Evolutionary conservation across 2,329 filamentous ascomycete genomes (phyloP).

Genomic region (Aspergillus eucalypticola): DNA sequence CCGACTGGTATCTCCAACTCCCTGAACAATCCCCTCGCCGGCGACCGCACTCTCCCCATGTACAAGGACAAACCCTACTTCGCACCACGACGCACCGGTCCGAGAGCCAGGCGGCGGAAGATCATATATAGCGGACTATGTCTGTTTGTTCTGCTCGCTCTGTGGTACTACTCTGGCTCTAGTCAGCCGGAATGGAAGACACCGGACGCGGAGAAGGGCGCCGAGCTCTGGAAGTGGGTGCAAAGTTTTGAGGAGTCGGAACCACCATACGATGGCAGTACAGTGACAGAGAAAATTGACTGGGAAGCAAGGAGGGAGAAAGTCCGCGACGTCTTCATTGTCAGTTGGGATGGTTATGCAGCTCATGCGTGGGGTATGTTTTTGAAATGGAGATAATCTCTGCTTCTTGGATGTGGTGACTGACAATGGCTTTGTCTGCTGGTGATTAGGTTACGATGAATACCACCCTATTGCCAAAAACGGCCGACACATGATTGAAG

Average conservation of each 20-base stretch:
- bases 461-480: constrained; percentile 80
- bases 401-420: background rate
- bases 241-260: constrained; percentile 50
- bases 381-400: background rate
- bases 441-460: constrained; percentile 59
- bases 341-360: constrained; percentile 92
- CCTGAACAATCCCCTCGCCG: constrained; percentile 65
- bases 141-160: constrained; percentile 55
- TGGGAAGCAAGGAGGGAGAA: constrained; percentile 77
- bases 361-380: constrained; percentile 87
- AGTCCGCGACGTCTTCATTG: constrained; percentile 84
- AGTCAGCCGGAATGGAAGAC: constrained; percentile 23
- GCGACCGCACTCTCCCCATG: constrained; percentile 73
- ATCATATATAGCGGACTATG: constrained; percentile 57
- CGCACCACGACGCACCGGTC: constrained; percentile 54
- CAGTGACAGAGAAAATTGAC: constrained; percentile 52
- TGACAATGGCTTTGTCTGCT: constrained; percentile 27
- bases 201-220: constrained; percentile 38
- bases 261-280: constrained; percentile 22
- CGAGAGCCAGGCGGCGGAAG: constrained; percentile 65
- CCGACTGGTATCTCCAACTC: constrained; percentile 59
- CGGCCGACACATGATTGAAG: constrained; percentile 79
- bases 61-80: constrained; percentile 98
- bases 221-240: constrained; percentile 59
- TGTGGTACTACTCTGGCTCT: constrained; percentile 63